Base-by-base conservation (phyloP, 2,329 filamentous ascomycete species). In the Gaeumannomyces tritici region DNA sequence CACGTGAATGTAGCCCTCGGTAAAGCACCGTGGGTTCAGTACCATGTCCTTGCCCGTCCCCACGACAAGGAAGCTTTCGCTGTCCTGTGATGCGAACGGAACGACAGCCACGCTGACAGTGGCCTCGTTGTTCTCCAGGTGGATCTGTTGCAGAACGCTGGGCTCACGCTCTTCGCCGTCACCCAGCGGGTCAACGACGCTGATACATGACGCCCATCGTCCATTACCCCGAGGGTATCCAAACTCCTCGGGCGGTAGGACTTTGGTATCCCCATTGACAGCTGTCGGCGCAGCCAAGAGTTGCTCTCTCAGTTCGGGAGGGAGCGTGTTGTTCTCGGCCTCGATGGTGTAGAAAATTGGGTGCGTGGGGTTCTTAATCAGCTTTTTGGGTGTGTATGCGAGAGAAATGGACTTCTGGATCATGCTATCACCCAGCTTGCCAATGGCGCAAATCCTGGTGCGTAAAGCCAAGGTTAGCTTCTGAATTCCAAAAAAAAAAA, bases 151-250 rank as follows among this genome's bases (percentile, higher is more conserved):
- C 5, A 95, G 74, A 1, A 96, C 88, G 4, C 76, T 73, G 0
- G 77, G 78, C 69, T 95, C 93, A 1, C 31, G 27, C 51, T 61
- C 60, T 28, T 61, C 60, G 15, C 29, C 60, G 59, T 89, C 84
- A 21, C 79, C 83, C 3, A 93, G 73, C 0, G 95, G 93, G 70
- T 99, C 95, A 24, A 99, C 83, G 26, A 97, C 84, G 70, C 91
- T 92, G 67, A 99, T 93, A 74, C 93, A 98, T 12, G 93, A 98
- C 55, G 95, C 91, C 95, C 95, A 99, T 66, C 93, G 89, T 26
- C 90, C 89, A 64, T 84, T 86, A 28, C 87, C 92, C 63, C 88
- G 86, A 12, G 95, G 90, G 70, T 97, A 91, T 2, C 95, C 95
- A 72, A 99, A 97, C 6, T 96, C 90, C 67, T 89, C 85, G 1